Evolutionary conservation across 352 stramenopile species (phyloP).

Genomic region (Aphanomyces astaci): DNA sequence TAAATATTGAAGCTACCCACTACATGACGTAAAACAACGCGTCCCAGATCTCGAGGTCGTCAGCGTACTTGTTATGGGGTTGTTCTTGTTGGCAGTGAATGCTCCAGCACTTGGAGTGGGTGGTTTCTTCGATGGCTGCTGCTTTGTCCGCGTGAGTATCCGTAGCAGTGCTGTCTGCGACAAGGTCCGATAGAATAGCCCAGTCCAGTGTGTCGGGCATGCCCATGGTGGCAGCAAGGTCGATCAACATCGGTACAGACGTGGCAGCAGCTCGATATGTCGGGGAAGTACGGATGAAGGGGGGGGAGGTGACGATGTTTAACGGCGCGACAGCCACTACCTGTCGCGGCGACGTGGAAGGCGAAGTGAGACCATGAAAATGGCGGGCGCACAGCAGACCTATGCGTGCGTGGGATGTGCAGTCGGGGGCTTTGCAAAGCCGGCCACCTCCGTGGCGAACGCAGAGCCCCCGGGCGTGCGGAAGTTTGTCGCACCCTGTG

Average conservation of each 20-base stretch:
- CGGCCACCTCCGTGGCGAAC: neutral
- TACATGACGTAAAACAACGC: neutral
- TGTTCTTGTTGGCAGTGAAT: neutral
- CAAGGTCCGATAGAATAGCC: neutral
- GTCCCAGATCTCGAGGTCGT: neutral
- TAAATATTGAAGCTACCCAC: neutral
- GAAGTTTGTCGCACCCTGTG: neutral
- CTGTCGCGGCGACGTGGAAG: neutral
- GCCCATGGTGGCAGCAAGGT: neutral
- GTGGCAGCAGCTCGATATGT: too few species aligned
- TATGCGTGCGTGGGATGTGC: neutral
- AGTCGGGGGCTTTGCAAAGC: neutral
- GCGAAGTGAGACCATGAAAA: neutral
- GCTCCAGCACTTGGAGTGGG: neutral
- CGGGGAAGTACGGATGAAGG: neutral
- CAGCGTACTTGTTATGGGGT: neutral
- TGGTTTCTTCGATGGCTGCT: neutral
- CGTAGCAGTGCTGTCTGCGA: neutral
- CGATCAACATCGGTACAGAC: too few species aligned
- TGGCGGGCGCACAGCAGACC: neutral
- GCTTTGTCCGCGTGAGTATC: neutral
- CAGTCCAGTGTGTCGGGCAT: neutral
- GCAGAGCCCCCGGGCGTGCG: neutral
- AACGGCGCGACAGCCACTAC: neutral
- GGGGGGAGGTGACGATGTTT: neutral